phyloP scores from a whole-genome alignment of 73 alveolate genomes.

The Breviolum minutum region DNA sequence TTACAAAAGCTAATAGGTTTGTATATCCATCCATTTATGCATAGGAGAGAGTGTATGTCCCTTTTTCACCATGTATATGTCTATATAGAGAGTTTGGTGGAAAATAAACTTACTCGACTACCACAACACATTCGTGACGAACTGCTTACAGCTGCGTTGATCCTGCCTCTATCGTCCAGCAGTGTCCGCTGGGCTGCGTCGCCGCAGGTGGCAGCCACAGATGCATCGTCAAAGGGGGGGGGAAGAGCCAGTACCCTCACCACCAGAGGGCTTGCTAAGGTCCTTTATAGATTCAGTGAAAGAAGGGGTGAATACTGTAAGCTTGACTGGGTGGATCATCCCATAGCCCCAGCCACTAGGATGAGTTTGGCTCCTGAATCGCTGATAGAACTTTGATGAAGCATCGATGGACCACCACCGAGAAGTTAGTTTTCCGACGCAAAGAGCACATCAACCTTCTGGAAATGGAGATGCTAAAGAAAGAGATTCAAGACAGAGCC shows the following conservation, averaged over 20 bases:
- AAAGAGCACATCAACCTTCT: neutral
- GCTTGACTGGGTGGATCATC: neutral
- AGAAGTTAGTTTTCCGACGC: neutral
- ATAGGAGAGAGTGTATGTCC: slow-evolving; percentile 1
- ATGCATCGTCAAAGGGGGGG: neutral
- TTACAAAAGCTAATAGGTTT: neutral
- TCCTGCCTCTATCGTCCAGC: slow-evolving; percentile 1
- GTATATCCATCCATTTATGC: slow-evolving; percentile 13
- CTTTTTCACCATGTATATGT: neutral
- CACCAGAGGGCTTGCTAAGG: neutral
- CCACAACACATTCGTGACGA: neutral
- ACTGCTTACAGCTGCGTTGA: neutral
- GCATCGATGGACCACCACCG: neutral
- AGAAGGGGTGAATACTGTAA: neutral
- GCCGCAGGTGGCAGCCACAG: neutral
- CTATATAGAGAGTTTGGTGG: neutral
- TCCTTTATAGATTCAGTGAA: neutral
- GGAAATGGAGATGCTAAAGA: neutral
- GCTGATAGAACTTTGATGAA: neutral
- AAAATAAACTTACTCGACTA: neutral
- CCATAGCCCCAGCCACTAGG: neutral
- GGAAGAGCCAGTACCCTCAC: neutral
- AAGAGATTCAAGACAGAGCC: neutral
- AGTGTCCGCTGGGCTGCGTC: neutral
- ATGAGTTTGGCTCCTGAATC: neutral